These are phyloP conservation scores for Colletotrichum shisoi DNA, from an alignment of 2,329 filamentous ascomycete species.

Conservation along the genomic window DNA sequence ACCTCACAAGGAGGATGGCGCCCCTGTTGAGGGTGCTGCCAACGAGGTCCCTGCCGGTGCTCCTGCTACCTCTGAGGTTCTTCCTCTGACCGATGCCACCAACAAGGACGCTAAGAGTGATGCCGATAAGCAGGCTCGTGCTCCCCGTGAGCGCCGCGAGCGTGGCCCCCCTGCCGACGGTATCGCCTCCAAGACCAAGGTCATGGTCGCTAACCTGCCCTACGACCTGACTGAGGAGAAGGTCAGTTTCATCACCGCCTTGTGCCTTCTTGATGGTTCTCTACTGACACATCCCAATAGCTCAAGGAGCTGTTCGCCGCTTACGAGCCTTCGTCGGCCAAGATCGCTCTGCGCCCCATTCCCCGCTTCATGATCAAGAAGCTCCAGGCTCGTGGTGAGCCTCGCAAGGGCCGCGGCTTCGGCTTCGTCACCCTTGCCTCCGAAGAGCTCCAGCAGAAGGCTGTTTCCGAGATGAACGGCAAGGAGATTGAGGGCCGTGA, in stretches of 20 bases:
- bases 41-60: slow-evolving; percentile 55
- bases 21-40: slow-evolving; percentile 55
- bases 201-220: slow-evolving; percentile 99
- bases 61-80: slow-evolving; percentile 60
- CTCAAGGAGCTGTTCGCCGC: slow-evolving; percentile 96
- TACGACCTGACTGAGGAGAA: slow-evolving; percentile 98
- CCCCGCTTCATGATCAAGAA: slow-evolving; percentile 99
- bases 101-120: slow-evolving; percentile 67
- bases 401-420: slow-evolving; percentile 98
- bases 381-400: slow-evolving; percentile 95
- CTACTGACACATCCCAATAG: slow-evolving; percentile 57
- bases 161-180: slow-evolving; percentile 97
- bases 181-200: slow-evolving; percentile 98
- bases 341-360: slow-evolving; percentile 98
- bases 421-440: slow-evolving; percentile 96
- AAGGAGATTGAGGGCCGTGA: slow-evolving; percentile 99
- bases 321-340: slow-evolving; percentile 92
- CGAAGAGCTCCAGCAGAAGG: slow-evolving; percentile 97
- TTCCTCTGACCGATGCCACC: slow-evolving; percentile 69
- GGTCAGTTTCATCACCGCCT: slow-evolving; percentile 62
- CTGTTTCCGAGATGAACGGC: slow-evolving; percentile 97
- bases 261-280: not conserved
- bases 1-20: slow-evolving; percentile 56
- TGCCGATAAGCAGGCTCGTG: slow-evolving; percentile 64
- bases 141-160: slow-evolving; percentile 72